Evolutionary conservation across 371 early-diverging fungal species (phyloP).

Genomic region (Mucor plumbeus): DNA sequence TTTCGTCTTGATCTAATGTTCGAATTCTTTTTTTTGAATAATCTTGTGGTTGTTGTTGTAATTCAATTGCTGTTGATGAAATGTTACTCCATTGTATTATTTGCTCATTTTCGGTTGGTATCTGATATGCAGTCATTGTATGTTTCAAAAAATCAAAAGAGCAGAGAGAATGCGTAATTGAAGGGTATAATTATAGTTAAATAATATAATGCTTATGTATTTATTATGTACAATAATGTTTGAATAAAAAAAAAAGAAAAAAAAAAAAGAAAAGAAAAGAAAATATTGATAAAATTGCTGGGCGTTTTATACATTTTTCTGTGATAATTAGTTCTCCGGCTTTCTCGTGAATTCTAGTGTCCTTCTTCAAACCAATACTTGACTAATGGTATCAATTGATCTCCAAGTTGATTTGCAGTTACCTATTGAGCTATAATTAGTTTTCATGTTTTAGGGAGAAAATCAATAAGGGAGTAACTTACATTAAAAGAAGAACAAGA

Average conservation of each 20-base stretch:
- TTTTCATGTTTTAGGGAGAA: neutral
- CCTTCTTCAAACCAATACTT: conserved; percentile 25
- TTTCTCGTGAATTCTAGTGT: neutral
- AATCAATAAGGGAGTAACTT: neutral
- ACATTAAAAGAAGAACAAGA: neutral
- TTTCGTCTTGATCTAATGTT: neutral
- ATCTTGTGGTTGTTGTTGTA: neutral
- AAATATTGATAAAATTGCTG: neutral
- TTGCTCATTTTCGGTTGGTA: neutral
- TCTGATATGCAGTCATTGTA: conserved; percentile 16
- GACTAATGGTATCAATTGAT: conserved; percentile 19
- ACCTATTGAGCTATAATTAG: neutral
- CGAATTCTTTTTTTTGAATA: neutral
- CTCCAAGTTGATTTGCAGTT: conserved; percentile 24
- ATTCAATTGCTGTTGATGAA: neutral
- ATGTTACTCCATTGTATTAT: neutral
- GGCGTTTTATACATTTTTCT: neutral
- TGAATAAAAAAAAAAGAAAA: neutral
- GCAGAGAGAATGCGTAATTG: too few species aligned
- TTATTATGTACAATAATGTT: conserved; percentile 8
- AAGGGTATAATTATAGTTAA: neutral
- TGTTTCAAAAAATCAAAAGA: neutral
- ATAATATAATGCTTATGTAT: neutral
- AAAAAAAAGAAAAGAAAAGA: neutral
- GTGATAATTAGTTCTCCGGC: neutral